A percentile compares a stretch with the other conserved stretches of the same genome.
These are phyloP conservation scores for Calonectria crousiana DNA, from an alignment of 2,329 filamentous ascomycete species.

Conservation along the genomic window DNA sequence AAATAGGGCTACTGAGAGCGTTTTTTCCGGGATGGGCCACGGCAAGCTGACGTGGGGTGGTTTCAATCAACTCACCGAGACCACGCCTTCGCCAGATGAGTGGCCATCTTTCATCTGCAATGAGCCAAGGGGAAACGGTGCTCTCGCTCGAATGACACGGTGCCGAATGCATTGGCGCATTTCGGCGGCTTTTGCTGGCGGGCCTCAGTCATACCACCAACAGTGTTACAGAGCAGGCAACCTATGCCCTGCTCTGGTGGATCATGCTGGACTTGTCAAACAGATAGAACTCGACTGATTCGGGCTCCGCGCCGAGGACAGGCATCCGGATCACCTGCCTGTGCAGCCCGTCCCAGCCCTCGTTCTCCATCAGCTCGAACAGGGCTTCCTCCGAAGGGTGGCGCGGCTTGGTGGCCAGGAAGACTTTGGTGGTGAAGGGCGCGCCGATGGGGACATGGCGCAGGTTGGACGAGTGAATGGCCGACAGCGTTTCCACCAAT, in stretches of 20 bases:
- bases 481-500: constrained; percentile 65
- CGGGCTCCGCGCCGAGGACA: constrained; percentile 56
- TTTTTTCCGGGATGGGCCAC: background rate
- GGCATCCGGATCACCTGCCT: constrained; percentile 59
- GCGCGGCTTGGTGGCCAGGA: constrained; percentile 68
- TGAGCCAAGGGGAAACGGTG: background rate
- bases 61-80: constrained; percentile 16
- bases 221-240: constrained; percentile 16
- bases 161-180: constrained; percentile 17
- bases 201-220: constrained; percentile 23
- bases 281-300: constrained; percentile 66
- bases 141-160: constrained; percentile 22
- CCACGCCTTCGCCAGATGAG: constrained; percentile 30
- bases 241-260: constrained; percentile 30
- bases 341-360: constrained; percentile 60
- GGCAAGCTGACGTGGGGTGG: constrained; percentile 4
- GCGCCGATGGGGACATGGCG: constrained; percentile 32
- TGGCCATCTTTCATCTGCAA: constrained; percentile 30
- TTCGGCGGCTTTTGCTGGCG: constrained; percentile 7
- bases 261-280: constrained; percentile 54
- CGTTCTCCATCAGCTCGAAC: constrained; percentile 59
- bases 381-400: constrained; percentile 65
- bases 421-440: constrained; percentile 54
- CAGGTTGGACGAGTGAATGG: constrained; percentile 57
- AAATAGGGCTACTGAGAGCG: constrained; percentile 16